Evolutionary conservation across 2,329 filamentous ascomycete species (phyloP).

Genomic region (Neonectria punicea): DNA sequence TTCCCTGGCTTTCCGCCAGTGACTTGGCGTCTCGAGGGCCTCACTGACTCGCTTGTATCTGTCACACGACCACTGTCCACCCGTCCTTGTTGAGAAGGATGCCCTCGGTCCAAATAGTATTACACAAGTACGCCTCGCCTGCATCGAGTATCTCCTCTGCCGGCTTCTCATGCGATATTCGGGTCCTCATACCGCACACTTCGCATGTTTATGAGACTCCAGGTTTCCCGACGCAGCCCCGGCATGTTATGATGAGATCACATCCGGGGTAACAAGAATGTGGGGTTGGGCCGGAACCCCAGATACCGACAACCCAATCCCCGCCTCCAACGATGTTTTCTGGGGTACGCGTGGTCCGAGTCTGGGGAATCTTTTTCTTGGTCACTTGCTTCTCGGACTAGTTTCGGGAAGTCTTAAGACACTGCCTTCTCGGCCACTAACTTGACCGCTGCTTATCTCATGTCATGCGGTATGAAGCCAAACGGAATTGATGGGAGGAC

Average conservation of each 20-base stretch:
- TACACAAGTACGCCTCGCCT: neutral
- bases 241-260: conserved; percentile 24
- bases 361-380: conserved; percentile 5
- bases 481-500: neutral
- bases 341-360: conserved; percentile 9
- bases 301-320: conserved; percentile 12
- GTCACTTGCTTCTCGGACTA: neutral
- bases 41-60: neutral
- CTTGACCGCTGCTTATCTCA: conserved; percentile 20
- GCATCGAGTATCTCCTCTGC: neutral
- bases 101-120: too few species aligned
- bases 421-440: conserved; percentile 2
- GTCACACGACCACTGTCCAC: neutral
- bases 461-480: neutral
- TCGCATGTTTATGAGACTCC: neutral
- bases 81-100: neutral
- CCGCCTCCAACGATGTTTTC: conserved; percentile 9
- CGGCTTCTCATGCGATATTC: neutral
- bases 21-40: neutral
- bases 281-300: conserved; percentile 30
- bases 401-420: neutral
- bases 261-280: conserved; percentile 38
- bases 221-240: conserved; percentile 6
- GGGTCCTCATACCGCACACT: neutral
- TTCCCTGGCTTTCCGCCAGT: conserved; percentile 1